phyloP scores from a whole-genome alignment of 176 grass and related monocot genomes.

The Avena eriantha region DNA sequence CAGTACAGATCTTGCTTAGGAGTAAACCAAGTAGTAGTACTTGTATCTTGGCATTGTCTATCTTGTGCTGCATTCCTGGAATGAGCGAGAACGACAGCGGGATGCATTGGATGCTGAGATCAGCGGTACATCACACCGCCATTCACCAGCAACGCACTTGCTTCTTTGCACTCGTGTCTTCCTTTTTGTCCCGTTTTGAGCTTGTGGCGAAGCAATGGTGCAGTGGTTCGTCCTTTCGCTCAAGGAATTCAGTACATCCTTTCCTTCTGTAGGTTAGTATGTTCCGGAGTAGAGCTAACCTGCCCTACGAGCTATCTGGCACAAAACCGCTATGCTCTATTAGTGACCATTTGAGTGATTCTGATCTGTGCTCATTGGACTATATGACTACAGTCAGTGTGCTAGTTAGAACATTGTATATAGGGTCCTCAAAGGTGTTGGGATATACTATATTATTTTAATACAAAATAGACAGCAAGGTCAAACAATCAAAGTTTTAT shows the following conservation, averaged over 20 bases:
- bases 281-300: neutral
- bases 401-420: neutral
- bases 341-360: neutral
- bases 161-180: neutral
- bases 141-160: slow-evolving; percentile 7
- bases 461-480: neutral
- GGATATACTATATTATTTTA: neutral
- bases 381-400: neutral
- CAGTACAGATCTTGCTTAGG: slow-evolving; percentile 33
- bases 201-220: slow-evolving; percentile 1
- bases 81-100: neutral
- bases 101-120: slow-evolving; percentile 51
- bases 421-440: neutral
- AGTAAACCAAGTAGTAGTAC: slow-evolving; percentile 13
- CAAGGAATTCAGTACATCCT: slow-evolving; percentile 6
- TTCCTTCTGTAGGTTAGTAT: neutral
- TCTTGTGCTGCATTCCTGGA: neutral
- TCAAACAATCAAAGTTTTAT: slow-evolving; percentile 2
- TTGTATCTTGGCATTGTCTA: neutral
- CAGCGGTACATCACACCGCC: slow-evolving; percentile 5
- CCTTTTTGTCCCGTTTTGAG: slow-evolving; percentile 3
- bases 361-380: slow-evolving; percentile 15
- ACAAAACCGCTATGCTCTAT: slow-evolving; percentile 1
- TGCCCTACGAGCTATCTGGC: neutral
- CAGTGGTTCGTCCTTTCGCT: neutral